Conservation (phyloP, 2,329 filamentous ascomycete genomes). For the Penicillium concentricum region DNA sequence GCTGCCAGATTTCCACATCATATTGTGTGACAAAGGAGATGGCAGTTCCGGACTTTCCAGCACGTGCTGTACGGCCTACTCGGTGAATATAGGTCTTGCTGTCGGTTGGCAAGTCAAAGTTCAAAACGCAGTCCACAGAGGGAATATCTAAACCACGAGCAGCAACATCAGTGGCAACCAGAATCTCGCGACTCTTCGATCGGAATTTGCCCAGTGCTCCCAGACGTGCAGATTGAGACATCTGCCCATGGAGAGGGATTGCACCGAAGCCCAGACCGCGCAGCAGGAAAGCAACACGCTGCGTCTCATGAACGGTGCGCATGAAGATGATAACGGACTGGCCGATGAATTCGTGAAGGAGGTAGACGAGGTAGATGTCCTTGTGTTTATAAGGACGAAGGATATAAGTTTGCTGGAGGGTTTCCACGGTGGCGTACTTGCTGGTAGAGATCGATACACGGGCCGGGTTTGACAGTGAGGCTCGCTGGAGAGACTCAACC, state of each 20-base stretch:
- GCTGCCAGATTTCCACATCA: conserved; percentile 74
- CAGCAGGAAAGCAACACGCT: conserved; percentile 78
- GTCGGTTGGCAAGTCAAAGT: conserved; percentile 80
- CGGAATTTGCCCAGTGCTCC: conserved; percentile 91
- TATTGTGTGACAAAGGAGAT: conserved; percentile 80
- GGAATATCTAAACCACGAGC: conserved; percentile 91
- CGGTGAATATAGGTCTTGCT: conserved; percentile 90
- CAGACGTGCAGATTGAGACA: conserved; percentile 82
- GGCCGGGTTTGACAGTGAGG: conserved; percentile 79
- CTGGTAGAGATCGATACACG: conserved; percentile 76
- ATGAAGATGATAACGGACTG: conserved; percentile 88
- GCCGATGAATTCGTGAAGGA: conserved; percentile 84
- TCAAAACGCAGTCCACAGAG: conserved; percentile 82
- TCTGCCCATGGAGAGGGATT: conserved; percentile 88
- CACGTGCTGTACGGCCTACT: conserved; percentile 83
- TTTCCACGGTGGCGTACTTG: conserved; percentile 90
- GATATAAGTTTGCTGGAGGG: conserved; percentile 79
- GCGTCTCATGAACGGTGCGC: conserved; percentile 85
- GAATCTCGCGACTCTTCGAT: conserved; percentile 73
- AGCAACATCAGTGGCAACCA: conserved; percentile 90
- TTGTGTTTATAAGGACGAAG: conserved; percentile 86
- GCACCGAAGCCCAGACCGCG: conserved; percentile 83
- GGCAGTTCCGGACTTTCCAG: conserved; percentile 79
- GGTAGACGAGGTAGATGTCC: conserved; percentile 82
- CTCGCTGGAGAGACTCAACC: conserved; percentile 87